Percentiles rank a stretch among this genome's conserved stretches.
Conservation (phyloP, 164 flowering plant genomes). For the Warburgia ugandensis region DNA sequence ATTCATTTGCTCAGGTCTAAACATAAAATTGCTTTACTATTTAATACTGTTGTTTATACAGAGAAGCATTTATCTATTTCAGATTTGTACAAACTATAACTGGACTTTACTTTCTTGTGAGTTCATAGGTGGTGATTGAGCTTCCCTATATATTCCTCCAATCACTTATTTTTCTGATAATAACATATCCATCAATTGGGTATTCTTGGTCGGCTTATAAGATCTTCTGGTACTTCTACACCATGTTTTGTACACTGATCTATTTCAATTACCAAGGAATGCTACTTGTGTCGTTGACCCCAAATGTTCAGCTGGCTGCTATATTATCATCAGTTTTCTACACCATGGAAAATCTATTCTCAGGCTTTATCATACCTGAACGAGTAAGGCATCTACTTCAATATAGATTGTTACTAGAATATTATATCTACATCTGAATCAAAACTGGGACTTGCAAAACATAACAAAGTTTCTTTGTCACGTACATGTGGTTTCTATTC, state of each 20-base stretch:
- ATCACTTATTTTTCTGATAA: slow-evolving; percentile 22
- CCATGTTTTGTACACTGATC: slow-evolving; percentile 28
- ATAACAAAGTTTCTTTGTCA: too few species aligned
- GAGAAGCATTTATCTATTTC: background rate
- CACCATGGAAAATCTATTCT: slow-evolving; percentile 35
- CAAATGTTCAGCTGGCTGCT: slow-evolving; percentile 29
- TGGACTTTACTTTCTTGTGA: background rate
- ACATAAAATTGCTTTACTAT: background rate
- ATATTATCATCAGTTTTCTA: slow-evolving; percentile 25
- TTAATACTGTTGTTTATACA: background rate
- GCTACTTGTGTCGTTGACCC: slow-evolving; percentile 28
- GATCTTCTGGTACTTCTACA: slow-evolving; percentile 31
- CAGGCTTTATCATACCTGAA: slow-evolving; percentile 45
- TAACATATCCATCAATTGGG: slow-evolving; percentile 35
- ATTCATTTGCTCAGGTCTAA: slow-evolving; percentile 40
- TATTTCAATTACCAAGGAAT: slow-evolving; percentile 35
- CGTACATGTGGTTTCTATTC: background rate
- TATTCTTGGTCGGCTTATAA: slow-evolving; percentile 28
- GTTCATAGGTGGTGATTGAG: slow-evolving; percentile 34
- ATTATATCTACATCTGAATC: too few species aligned
- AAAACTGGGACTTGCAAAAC: too few species aligned
- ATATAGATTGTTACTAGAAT: too few species aligned
- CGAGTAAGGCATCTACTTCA: too few species aligned
- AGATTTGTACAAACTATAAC: too few species aligned
- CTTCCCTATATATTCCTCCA: slow-evolving; percentile 29